These are phyloP conservation scores for Hortaea werneckii DNA, from an alignment of 2,329 filamentous ascomycete genomes.

Conservation along the genomic window DNA sequence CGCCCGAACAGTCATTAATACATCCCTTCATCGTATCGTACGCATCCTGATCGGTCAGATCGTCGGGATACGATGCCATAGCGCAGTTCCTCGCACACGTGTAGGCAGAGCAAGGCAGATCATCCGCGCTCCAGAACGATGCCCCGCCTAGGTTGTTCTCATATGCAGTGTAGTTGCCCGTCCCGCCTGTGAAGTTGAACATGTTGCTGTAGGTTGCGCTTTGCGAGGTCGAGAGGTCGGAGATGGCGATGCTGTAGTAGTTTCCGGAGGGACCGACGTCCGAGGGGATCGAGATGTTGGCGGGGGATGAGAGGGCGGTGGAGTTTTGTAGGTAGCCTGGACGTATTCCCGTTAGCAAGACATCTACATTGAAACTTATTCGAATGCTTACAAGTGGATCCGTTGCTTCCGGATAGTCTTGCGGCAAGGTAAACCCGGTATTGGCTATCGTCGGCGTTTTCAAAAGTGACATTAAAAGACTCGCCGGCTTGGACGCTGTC, in stretches of 20 bases:
- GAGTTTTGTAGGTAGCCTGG: conserved; percentile 26
- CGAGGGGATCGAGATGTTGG: conserved; percentile 24
- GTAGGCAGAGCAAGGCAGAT: conserved; percentile 20
- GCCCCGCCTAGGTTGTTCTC: conserved; percentile 19
- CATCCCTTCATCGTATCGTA: conserved; percentile 19
- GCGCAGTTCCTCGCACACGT: conserved; percentile 22
- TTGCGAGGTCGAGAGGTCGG: conserved; percentile 15
- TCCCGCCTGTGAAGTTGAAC: conserved; percentile 20
- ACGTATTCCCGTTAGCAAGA: background rate
- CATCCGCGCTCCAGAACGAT: conserved; percentile 21
- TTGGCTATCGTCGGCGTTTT: conserved; percentile 15
- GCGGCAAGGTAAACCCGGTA: conserved; percentile 27
- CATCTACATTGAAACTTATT: background rate
- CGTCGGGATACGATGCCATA: conserved; percentile 16
- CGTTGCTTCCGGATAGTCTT: conserved; percentile 21
- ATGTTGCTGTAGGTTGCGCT: conserved; percentile 16
- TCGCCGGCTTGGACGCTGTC: conserved; percentile 13
- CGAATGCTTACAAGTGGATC: conserved; percentile 26
- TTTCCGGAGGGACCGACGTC: conserved; percentile 21
- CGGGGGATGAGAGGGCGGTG: conserved; percentile 17
- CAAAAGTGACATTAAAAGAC: conserved; percentile 25
- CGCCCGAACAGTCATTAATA: conserved; percentile 20
- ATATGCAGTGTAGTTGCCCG: conserved; percentile 20
- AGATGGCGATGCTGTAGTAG: conserved; percentile 23
- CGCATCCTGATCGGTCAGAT: conserved; percentile 15